Evolutionary conservation across 768 basidiomycete genomes (phyloP).

Genomic region (Pisolithus marmoratus): DNA sequence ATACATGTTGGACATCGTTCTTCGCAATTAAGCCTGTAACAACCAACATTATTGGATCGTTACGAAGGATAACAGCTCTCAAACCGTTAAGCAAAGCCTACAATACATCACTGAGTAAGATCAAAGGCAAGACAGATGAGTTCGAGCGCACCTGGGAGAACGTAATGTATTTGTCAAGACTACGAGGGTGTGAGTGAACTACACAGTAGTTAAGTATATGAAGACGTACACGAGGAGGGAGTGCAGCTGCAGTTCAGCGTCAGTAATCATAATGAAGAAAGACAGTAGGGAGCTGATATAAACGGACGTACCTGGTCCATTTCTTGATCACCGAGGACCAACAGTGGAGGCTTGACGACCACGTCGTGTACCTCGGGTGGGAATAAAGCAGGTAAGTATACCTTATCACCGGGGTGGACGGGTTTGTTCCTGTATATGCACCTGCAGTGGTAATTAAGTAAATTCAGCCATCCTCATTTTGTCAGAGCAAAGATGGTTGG

Average conservation of each 20-base stretch:
- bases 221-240: slow-evolving; percentile 49
- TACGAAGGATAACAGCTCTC: background rate
- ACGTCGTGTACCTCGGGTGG: slow-evolving; percentile 30
- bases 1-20: slow-evolving; percentile 20
- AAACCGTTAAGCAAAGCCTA: slow-evolving; percentile 20
- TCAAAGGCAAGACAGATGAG: slow-evolving; percentile 31
- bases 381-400: slow-evolving; percentile 47
- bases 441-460: slow-evolving; percentile 18
- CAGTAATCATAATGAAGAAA: background rate
- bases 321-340: slow-evolving; percentile 40
- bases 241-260: slow-evolving; percentile 38
- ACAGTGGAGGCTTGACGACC: slow-evolving; percentile 14
- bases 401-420: slow-evolving; percentile 30
- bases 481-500: background rate
- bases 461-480: background rate
- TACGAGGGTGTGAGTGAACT: slow-evolving; percentile 40
- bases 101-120: slow-evolving; percentile 12
- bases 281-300: background rate
- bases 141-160: slow-evolving; percentile 21
- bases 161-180: slow-evolving; percentile 24
- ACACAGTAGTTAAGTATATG: background rate
- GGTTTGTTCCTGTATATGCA: slow-evolving; percentile 40
- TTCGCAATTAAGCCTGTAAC: slow-evolving; percentile 20
- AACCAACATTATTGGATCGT: background rate
- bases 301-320: slow-evolving; percentile 37